A percentile compares a stretch with the other conserved stretches of the same genome.
phyloP scores from a whole-genome alignment of 2,329 filamentous ascomycete genomes.

The Albifimbria verrucaria region DNA sequence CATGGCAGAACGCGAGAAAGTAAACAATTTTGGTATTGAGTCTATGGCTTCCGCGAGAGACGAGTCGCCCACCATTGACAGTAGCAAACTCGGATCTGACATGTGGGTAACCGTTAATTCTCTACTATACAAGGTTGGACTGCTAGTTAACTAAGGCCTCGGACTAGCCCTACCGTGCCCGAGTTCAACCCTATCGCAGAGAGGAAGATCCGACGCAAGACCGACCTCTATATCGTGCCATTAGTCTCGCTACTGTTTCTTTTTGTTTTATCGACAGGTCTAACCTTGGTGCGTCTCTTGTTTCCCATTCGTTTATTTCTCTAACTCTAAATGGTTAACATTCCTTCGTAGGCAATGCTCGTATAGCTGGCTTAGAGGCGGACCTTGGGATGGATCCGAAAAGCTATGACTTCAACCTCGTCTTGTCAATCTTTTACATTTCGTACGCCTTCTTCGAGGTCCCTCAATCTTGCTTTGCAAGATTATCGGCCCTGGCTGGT shows the following conservation, averaged over 20 bases:
- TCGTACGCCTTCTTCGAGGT: conserved; percentile 33
- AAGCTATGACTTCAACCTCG: conserved; percentile 35
- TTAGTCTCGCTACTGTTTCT: conserved; percentile 31
- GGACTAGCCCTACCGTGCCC: no score
- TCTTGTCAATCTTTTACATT: conserved; percentile 19
- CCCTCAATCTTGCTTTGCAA: conserved; percentile 60
- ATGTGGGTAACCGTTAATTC: no score
- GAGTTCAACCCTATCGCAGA: neutral
- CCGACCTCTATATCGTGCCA: conserved; percentile 23
- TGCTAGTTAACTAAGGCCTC: no score
- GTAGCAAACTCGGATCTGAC: no score
- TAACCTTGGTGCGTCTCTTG: conserved; percentile 27
- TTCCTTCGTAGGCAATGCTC: neutral
- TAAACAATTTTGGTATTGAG: no score
- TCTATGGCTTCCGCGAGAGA: no score
- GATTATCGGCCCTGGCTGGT: conserved; percentile 62
- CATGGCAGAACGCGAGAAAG: no score
- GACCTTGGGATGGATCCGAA: conserved; percentile 32
- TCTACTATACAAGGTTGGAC: no score
- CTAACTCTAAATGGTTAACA: neutral
- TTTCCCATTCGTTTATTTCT: neutral
- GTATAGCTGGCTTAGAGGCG: conserved; percentile 25
- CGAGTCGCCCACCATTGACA: no score
- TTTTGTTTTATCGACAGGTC: conserved; percentile 34
- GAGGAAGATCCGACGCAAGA: neutral